These are phyloP conservation scores for Kuraishia borneana DNA, from an alignment of 805 yeast genomes.

Conservation along the genomic window DNA sequence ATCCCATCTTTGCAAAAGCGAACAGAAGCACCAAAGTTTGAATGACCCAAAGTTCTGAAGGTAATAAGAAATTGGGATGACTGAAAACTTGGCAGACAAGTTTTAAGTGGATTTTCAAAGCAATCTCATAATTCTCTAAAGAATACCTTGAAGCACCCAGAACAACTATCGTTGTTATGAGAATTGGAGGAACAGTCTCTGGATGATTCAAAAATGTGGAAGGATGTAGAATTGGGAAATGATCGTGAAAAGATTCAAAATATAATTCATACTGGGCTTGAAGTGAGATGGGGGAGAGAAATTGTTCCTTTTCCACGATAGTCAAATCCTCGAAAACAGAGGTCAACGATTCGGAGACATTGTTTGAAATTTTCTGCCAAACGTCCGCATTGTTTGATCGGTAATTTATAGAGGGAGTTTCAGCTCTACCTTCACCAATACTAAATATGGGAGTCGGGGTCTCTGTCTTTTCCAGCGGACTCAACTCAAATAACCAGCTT, in stretches of 20 bases:
- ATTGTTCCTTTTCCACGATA: slow-evolving; percentile 6
- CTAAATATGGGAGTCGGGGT: neutral
- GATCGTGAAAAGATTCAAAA: slow-evolving; percentile 14
- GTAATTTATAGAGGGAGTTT: no score
- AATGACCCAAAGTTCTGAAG: slow-evolving; percentile 15
- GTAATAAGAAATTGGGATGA: slow-evolving; percentile 10
- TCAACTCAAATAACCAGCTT: slow-evolving; percentile 14
- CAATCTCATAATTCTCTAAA: slow-evolving; percentile 9
- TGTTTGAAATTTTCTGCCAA: neutral
- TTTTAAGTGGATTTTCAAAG: slow-evolving; percentile 13
- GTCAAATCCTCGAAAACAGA: slow-evolving; percentile 6
- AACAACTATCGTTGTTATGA: slow-evolving; percentile 11
- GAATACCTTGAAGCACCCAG: slow-evolving; percentile 13
- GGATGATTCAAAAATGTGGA: slow-evolving; percentile 11
- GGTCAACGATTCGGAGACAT: slow-evolving; percentile 3
- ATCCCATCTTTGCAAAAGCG: slow-evolving; percentile 16
- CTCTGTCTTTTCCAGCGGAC: no score
- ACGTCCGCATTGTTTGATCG: no score
- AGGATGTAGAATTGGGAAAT: slow-evolving; percentile 15
- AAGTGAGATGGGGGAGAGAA: slow-evolving; percentile 10
- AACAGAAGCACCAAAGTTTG: slow-evolving; percentile 13
- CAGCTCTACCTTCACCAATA: no score
- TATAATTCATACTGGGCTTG: slow-evolving; percentile 8
- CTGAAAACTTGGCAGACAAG: slow-evolving; percentile 13
- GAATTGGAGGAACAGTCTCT: slow-evolving; percentile 11